Evolutionary conservation across 352 stramenopile species (phyloP), one percentile per base, ranked within the genome.

Genomic region (Phytophthora citrophthora): DNA sequence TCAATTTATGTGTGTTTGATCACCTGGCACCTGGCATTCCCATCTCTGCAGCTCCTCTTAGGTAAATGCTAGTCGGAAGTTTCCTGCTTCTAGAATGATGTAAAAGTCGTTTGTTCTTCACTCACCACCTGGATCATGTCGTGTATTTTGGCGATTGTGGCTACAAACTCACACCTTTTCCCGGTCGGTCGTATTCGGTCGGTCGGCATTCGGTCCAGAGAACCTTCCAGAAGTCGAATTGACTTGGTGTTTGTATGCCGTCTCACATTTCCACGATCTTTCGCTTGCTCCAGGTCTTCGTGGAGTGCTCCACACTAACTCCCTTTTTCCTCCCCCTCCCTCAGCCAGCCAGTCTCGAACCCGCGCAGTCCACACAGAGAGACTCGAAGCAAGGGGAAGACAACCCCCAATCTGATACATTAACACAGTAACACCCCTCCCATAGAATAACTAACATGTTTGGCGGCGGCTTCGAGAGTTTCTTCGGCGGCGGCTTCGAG

Each of bases 391-490:
- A 51, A n/a, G 52, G 29, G 32, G 20, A 43, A 47, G 46, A 54
- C 20, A 47, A 26, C 76, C 66, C 56, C 50, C 26, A 29, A 2
- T 29, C 26, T 54, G 49, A 68, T 72, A 72, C 58, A 68, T 58
- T 63, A 71, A 34, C 23, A 57, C 50, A 57, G 20, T 48, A 48
- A 48, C 26, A 18, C 11, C 16, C 26, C 20, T 24, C 46, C 36
- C 18, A 60, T 65, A 70, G 40, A 72, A 36, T 62, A 56, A 51
- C 5, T 16, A 59, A 39, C 49, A 94, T 94, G 86, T 94, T 94
- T 63, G 86, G 86, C 61, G 86, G 86, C 61, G 86, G 86, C 51
- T 94, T 93, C 54, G 86, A 94, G 68, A 93, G 83, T 61, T 94
- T 94, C 70, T 94, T 94, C 60, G 86, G 86, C 68, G 86, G 86